Evolutionary conservation across 2,329 filamentous ascomycete genomes (phyloP), one percentile per base, ranked within the genome.

Genomic region (Thelonectria rubi): DNA sequence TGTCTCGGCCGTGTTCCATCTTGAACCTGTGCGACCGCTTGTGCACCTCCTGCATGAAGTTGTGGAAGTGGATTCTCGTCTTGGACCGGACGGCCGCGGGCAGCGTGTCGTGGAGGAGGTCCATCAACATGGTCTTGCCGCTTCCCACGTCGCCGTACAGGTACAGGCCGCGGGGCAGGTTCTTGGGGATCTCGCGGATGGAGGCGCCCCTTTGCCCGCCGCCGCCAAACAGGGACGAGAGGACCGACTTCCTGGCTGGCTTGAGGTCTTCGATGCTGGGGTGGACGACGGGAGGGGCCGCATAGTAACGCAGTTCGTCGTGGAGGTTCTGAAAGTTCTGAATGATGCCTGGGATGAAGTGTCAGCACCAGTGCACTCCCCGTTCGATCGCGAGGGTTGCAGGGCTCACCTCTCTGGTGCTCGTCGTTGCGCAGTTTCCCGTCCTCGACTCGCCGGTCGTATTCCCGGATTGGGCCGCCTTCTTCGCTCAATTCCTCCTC

Each of bases 111-210:
- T 94, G 97, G 77, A 98, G 97, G 51, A 99, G 82, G 75, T 99
- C 94, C 95, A 99, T 99, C 74, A 99, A 83, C 95, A 99, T 99
- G 2, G 95, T 99, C 84, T 99, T 99, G 64, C 95, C 95, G 72
- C 93, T 96, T 42, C 95, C 95, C 2, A 99, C 95, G 75, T 99
- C 95, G 60, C 95, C 95, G 73, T 92, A 97, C 76, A 99, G 90
- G 77, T 99, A 99, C 32, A 99, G 79, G 0, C 95, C 95, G 67
- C 92, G 91, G 0, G 95, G 95, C 1, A 97, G 82, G 65, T 90
- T 84, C n/a, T 84, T 78, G 1, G 93, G 88, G 20, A 96, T 91
- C 6, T 79, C 77, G 53, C 79, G 77, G 15, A 83, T 78, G 68
- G 77, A 65, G 60, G 76, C 58, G 71, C 76, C 65, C 57, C 73